Evolutionary conservation across 129 eudicot species (phyloP), one percentile per base, ranked within the genome.

Genomic region (Rutidosis leptorrhynchoides): DNA sequence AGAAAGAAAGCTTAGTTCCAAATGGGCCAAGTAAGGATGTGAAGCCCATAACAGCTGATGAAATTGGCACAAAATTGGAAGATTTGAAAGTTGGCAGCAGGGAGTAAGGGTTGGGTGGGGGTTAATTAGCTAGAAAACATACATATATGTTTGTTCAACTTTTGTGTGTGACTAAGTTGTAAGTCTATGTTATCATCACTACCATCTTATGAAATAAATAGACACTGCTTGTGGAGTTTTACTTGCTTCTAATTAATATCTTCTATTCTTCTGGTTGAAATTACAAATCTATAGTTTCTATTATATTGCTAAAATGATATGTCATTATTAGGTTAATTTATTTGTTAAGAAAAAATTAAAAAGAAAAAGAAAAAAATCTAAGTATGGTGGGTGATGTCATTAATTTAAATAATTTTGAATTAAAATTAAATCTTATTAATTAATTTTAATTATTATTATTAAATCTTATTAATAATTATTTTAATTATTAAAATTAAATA

Each of bases 31-130:
- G 45, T 30, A 81, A 56, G 11, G 73, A 75, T 42, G 72, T 62
- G 57, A 76, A 76, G 52, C 80, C 80, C 40, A 75, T 75, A 22
- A 75, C 80, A 75, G 80, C 62, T 21, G 80, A 69, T 35, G 80
- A 75, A 35, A 68, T 75, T 28, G 74, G 80, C 40, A 62, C 80
- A 20, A 75, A 75, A n/a, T 75, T 75, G 80, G 80, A 75, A 55
- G 80, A 75, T 68, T 53, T 75, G 75, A 75, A 75, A 60, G 69
- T 75, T 68, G 80, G 65, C 26, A 75, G 65, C 26, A 75, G 53
- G 74, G 66, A 58, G 45, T 46, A 17, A n/a, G 69, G 26, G 32
- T 56, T 29, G 51, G 17, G 35, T 58, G 64, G 46, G 46, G 46
- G 11, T 37, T 14, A 3, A 6, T 64, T 73, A 64, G 68, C 57